A percentile compares a stretch with the other conserved stretches of the same genome.
phyloP scores from a whole-genome alignment of 2,329 filamentous ascomycete species.

The Thermomyces lanuginosus region DNA sequence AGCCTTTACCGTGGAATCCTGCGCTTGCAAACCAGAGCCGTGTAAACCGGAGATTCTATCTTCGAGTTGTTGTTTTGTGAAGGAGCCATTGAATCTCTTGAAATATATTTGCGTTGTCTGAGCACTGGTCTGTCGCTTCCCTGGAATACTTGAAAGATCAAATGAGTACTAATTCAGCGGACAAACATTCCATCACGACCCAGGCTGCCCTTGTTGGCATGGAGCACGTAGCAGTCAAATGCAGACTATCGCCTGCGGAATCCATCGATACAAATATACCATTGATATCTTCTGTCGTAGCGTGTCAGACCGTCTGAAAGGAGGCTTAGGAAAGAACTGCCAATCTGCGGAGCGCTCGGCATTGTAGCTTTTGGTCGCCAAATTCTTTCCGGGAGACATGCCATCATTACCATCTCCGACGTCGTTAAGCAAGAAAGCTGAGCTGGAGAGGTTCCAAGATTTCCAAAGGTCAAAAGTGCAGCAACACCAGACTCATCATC shows the following conservation, averaged over 20 bases:
- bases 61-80: too few relatives aligned
- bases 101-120: slow-evolving; percentile 1
- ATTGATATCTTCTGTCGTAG: slow-evolving; percentile 16
- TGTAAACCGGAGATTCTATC: too few relatives aligned
- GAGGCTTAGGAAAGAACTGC: slow-evolving; percentile 10
- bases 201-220: slow-evolving; percentile 1
- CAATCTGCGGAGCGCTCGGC: slow-evolving; percentile 8
- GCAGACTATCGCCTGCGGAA: neutral
- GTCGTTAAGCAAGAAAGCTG: slow-evolving; percentile 8
- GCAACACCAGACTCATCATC: slow-evolving; percentile 8
- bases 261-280: too few relatives aligned
- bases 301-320: slow-evolving; percentile 10
- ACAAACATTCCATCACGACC: neutral
- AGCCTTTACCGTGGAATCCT: too few relatives aligned
- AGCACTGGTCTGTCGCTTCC: slow-evolving; percentile 1
- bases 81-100: too few relatives aligned
- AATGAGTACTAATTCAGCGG: neutral
- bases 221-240: neutral
- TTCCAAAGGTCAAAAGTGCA: slow-evolving; percentile 4
- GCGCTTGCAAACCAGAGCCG: too few relatives aligned
- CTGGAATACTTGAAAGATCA: neutral
- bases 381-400: slow-evolving; percentile 9
- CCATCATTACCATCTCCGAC: slow-evolving; percentile 11
- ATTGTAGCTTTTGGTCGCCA: slow-evolving; percentile 11
- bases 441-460: slow-evolving; percentile 8